Evolutionary conservation across 1,284 basidiomycete genomes (phyloP).

Genomic region (Moniliella sp.): DNA sequence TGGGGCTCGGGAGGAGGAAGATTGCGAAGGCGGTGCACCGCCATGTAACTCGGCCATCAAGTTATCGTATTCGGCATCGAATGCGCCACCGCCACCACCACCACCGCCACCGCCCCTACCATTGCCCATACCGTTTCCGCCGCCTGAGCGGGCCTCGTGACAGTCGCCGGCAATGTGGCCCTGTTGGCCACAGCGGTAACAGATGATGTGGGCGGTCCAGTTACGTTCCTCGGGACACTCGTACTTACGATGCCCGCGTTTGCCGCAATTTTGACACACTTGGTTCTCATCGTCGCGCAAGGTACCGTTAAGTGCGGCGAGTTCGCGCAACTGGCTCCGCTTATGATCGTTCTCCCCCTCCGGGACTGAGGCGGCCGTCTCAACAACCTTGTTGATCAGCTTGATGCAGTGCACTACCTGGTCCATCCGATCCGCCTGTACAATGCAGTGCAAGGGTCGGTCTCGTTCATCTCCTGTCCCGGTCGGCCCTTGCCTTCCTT

Average conservation of each 20-base stretch:
- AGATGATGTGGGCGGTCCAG: slow-evolving; percentile 28
- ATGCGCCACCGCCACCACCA: slow-evolving; percentile 35
- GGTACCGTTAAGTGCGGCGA: slow-evolving; percentile 91
- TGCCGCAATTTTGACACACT: slow-evolving; percentile 91
- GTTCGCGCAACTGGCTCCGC: slow-evolving; percentile 87
- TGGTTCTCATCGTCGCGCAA: slow-evolving; percentile 98
- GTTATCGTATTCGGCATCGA: slow-evolving; percentile 89
- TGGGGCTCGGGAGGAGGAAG: too few relatives aligned
- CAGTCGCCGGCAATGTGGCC: slow-evolving; percentile 32
- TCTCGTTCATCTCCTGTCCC: slow-evolving; percentile 68
- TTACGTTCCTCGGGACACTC: slow-evolving; percentile 27
- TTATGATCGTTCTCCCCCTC: slow-evolving; percentile 99
- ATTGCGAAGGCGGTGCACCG: slow-evolving; percentile 31
- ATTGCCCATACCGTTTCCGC: slow-evolving; percentile 45
- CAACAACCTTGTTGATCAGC: slow-evolving; percentile 92
- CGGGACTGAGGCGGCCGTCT: slow-evolving; percentile 95
- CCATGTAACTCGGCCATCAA: slow-evolving; percentile 90
- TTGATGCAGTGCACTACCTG: slow-evolving; percentile 75
- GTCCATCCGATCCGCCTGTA: slow-evolving; percentile 73
- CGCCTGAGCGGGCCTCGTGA: slow-evolving; percentile 43
- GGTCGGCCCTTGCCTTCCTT: slow-evolving; percentile 92
- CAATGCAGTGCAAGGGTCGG: slow-evolving; percentile 93
- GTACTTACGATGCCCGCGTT: slow-evolving; percentile 44
- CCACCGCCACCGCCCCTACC: slow-evolving; percentile 36
- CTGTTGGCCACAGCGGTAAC: slow-evolving; percentile 28